These are phyloP conservation scores for Pichia sp. DNA, from an alignment of 1,139 yeast species.

Conservation along the genomic window DNA sequence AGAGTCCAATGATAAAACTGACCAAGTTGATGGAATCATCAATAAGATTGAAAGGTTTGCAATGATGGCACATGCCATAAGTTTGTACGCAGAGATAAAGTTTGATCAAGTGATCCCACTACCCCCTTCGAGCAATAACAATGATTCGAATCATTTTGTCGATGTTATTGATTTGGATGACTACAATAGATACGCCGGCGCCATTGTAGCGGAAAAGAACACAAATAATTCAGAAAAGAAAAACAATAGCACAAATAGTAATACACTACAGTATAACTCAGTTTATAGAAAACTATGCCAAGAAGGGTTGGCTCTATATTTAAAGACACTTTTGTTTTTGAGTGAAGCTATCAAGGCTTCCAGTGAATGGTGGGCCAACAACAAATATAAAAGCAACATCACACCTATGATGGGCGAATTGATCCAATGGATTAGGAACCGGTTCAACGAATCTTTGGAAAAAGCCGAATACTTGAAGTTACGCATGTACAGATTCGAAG, in stretches of 20 bases:
- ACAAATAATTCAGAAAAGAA: not conserved
- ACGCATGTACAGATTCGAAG: constrained; percentile 49
- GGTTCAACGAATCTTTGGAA: constrained; percentile 82
- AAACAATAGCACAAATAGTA: not conserved
- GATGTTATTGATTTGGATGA: not conserved
- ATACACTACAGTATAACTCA: constrained; percentile 3
- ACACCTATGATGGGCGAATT: constrained; percentile 62
- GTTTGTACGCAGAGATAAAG: constrained; percentile 86
- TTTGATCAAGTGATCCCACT: constrained; percentile 77
- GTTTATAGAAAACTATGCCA: constrained; percentile 45
- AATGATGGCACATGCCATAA: constrained; percentile 85
- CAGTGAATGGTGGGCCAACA: constrained; percentile 79
- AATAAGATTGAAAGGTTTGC: constrained; percentile 67
- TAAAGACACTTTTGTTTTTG: constrained; percentile 73
- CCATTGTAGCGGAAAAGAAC: constrained; percentile 9
- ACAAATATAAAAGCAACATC: constrained; percentile 33
- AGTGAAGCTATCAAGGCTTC: constrained; percentile 86
- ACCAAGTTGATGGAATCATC: constrained; percentile 34
- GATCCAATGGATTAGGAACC: constrained; percentile 89
- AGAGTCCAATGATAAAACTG: not conserved
- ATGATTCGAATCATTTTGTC: not conserved
- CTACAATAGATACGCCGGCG: not conserved
- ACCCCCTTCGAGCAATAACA: constrained; percentile 50
- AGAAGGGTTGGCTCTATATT: constrained; percentile 82
- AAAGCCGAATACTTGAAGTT: constrained; percentile 75